Evolutionary conservation across 2,329 filamentous ascomycete species (phyloP).

Genomic region (Dryadomyces quercivorus): DNA sequence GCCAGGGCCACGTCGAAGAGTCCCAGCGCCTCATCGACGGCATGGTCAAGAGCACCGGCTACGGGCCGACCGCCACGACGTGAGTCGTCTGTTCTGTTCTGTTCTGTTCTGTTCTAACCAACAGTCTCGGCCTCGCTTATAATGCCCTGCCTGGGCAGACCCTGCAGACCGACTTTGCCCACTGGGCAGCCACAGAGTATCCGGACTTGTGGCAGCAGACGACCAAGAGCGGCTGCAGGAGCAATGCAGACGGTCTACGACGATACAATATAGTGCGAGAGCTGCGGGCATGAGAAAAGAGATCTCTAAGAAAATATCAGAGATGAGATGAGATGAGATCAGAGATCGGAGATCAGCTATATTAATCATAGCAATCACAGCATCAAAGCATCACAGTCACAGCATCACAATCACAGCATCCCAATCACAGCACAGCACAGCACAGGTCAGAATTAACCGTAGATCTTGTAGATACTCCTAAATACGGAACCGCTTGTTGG

Average conservation of each 20-base stretch:
- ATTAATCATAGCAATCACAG: too few species aligned
- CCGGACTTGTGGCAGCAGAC: slow-evolving; percentile 58
- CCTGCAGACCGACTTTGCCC: slow-evolving; percentile 57
- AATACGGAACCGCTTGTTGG: too few species aligned
- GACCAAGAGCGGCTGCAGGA: slow-evolving; percentile 36
- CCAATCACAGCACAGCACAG: too few species aligned
- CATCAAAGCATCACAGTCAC: too few species aligned
- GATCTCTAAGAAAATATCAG: too few species aligned
- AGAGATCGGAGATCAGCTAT: too few species aligned
- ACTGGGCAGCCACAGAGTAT: slow-evolving; percentile 60
- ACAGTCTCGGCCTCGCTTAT: slow-evolving; percentile 61
- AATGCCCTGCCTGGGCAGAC: slow-evolving; percentile 57
- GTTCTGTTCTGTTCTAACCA: background rate
- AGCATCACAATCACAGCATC: too few species aligned
- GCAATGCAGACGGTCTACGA: slow-evolving; percentile 30
- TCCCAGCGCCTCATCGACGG: slow-evolving; percentile 53
- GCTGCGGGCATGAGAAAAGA: slow-evolving; percentile 7
- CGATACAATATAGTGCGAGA: slow-evolving; percentile 37
- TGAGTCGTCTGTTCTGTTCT: slow-evolving; percentile 29
- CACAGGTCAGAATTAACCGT: too few species aligned
- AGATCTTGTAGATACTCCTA: too few species aligned
- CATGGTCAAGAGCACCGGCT: slow-evolving; percentile 54
- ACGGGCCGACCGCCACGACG: slow-evolving; percentile 57
- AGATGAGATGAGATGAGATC: too few species aligned
- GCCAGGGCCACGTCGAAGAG: slow-evolving; percentile 58